Evolutionary conservation across 1,284 basidiomycete species (phyloP).

Genomic region (Pseudozyma sp.): DNA sequence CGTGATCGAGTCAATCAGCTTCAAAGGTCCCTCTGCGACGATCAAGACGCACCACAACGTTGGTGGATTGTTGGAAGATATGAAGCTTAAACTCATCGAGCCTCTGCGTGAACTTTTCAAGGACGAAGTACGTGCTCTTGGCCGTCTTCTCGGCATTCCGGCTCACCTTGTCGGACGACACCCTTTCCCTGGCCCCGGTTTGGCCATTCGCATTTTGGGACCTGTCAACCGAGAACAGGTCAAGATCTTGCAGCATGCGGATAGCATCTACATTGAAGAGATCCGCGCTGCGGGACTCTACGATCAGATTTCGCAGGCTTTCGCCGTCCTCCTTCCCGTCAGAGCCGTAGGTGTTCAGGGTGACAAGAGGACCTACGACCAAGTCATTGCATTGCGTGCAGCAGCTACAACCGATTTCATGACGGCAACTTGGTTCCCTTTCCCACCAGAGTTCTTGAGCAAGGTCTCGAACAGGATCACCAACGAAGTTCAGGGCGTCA

Average conservation of each 20-base stretch:
- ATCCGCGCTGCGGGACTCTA: slow-evolving; percentile 92
- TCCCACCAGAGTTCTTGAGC: slow-evolving; percentile 90
- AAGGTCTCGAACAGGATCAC: slow-evolving; percentile 96
- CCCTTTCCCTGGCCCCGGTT: slow-evolving; percentile 98
- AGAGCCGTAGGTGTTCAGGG: slow-evolving; percentile 98
- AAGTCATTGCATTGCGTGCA: slow-evolving; percentile 74
- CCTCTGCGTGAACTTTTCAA: slow-evolving; percentile 98
- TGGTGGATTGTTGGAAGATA: slow-evolving; percentile 93
- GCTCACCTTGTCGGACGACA: slow-evolving; percentile 93
- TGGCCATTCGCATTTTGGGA: slow-evolving; percentile 98
- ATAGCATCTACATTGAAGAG: slow-evolving; percentile 97
- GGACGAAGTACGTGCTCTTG: slow-evolving; percentile 95
- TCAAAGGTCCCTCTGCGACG: slow-evolving; percentile 98
- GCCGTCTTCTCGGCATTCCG: slow-evolving; percentile 89
- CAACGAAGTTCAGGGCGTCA: slow-evolving; percentile 91
- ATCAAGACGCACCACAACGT: slow-evolving; percentile 99
- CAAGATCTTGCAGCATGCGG: slow-evolving; percentile 91
- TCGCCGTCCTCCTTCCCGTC: slow-evolving; percentile 95
- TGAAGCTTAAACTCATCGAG: slow-evolving; percentile 99
- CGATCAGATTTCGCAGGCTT: slow-evolving; percentile 94
- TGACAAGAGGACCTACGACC: slow-evolving; percentile 95
- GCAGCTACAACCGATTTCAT: slow-evolving; percentile 68
- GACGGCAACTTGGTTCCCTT: slow-evolving; percentile 75
- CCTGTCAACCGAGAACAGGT: slow-evolving; percentile 94
- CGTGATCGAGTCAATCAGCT: slow-evolving; percentile 98